Conservation (phyloP, 352 stramenopile genomes). For the Globisporangium spiculum region DNA sequence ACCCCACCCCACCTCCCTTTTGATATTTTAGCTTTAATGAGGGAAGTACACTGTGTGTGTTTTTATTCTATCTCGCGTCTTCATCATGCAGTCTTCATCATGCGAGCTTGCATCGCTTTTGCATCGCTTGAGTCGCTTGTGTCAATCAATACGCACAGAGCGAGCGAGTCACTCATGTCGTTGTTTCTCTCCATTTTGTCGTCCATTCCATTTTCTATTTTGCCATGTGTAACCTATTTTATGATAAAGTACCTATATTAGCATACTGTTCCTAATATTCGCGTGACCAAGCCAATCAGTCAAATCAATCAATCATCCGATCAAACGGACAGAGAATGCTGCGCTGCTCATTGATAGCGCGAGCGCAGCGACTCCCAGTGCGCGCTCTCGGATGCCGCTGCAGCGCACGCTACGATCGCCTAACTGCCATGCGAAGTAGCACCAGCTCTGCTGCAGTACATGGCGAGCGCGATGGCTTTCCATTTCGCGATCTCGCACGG, state of each 20-base stretch:
- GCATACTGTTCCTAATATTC: not conserved
- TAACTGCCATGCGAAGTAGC: not conserved
- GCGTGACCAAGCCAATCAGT: not conserved
- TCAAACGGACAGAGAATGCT: not conserved
- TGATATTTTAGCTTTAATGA: constrained; percentile 7
- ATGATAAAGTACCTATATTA: not conserved
- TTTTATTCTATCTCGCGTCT: not conserved
- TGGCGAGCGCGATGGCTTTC: not conserved
- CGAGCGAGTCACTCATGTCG: too few species aligned
- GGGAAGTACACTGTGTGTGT: constrained; percentile 16
- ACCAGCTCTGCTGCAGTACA: not conserved
- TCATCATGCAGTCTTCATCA: not conserved
- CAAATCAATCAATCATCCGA: not conserved
- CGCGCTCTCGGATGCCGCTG: not conserved
- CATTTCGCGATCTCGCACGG: constrained; percentile 40
- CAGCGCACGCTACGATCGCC: not conserved
- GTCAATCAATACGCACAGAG: too few species aligned
- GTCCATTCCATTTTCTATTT: too few species aligned
- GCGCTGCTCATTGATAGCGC: not conserved
- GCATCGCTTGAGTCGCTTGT: too few species aligned
- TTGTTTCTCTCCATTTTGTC: too few species aligned
- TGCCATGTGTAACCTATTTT: not conserved
- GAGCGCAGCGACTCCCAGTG: not conserved
- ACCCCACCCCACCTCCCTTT: constrained; percentile 10
- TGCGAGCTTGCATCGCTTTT: not conserved